Base-by-base conservation (phyloP, 305 asterid genomes). In the Petunia hybrid region DNA sequence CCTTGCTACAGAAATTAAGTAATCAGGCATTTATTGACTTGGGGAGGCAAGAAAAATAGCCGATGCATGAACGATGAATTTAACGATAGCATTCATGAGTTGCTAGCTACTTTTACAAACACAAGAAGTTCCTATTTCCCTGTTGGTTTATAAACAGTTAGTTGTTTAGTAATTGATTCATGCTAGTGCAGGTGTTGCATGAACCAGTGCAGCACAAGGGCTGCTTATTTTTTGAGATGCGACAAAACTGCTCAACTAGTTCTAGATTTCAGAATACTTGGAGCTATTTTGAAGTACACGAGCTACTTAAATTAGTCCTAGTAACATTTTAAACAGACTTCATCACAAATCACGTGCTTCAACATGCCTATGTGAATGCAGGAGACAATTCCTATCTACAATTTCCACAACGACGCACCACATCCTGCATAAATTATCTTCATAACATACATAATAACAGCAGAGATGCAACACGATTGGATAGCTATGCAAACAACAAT, bases 11-110 rank as follows among this genome's bases (percentile, higher is more conserved):
- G 3, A 36, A 8, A 9, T 0, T n/a, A 63, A 1, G 13, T 4
- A 63, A 63, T 63, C 68, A 63, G 40, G 68, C 68, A 63, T 63
- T 62, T 35, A 62, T 35, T 62, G 42, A 35, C 68, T 62, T 35
- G n/a, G 14, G 68, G 13, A 4, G n/a, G 42, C 40, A 62, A 35
- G 4, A 51, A 63, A 61, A 8, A 63, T 10, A 63, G n/a, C 8
- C 35, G 68, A 10, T 4, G 43, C 68, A 36, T 4, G 68, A 62
- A 62, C 7, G 5, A 62, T 8, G 68, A 62, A 62, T 6, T 4
- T 31, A 51, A 36, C 42, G 36, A 10, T 63, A 9, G 8, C 35
- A 8, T 9, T 35, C 6, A 38, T 63, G 16, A 63, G 42, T 13
- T 56, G 35, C 62, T n/a, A 63, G 40, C 42, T 36, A 63, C 68